These are phyloP conservation scores for Pulveroboletus sp. DNA, from an alignment of 768 basidiomycete genomes.

Conservation along the genomic window DNA sequence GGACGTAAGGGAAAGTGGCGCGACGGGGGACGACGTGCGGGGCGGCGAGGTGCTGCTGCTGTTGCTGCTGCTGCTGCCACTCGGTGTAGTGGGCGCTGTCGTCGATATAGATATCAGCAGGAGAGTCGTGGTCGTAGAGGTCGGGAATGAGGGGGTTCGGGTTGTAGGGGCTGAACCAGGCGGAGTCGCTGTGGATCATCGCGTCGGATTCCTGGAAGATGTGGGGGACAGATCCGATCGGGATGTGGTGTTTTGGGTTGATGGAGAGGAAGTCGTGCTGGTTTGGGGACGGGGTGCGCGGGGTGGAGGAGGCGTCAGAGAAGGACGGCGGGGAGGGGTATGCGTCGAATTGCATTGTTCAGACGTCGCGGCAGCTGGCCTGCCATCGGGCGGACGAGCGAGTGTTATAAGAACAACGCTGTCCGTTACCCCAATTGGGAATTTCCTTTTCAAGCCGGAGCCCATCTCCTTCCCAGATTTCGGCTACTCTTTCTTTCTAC, in stretches of 20 bases:
- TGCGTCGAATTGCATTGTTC: constrained; percentile 53
- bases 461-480: constrained; percentile 35
- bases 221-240: constrained; percentile 44
- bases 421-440: constrained; percentile 20
- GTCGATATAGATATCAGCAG: constrained; percentile 34
- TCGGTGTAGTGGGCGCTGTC: constrained; percentile 33
- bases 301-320: constrained; percentile 63
- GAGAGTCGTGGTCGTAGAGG: constrained; percentile 60
- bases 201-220: constrained; percentile 44
- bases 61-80: constrained; percentile 37
- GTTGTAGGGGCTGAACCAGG: constrained; percentile 32
- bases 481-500: constrained; percentile 36
- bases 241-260: constrained; percentile 37
- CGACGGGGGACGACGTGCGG: constrained; percentile 46
- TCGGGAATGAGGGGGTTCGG: constrained; percentile 63
- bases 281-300: constrained; percentile 70
- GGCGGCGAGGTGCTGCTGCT: constrained; percentile 24
- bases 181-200: constrained; percentile 38
- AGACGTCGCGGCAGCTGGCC: constrained; percentile 22
- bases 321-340: constrained; percentile 50
- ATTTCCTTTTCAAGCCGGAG: constrained; percentile 25
- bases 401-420: constrained; percentile 35
- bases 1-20: constrained; percentile 73
- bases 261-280: constrained; percentile 33
- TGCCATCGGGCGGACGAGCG: constrained; percentile 7